Percentiles rank a stretch among this genome's conserved stretches.
Conservation (phyloP, 179 eudicot species). For the Camellia oleifera region DNA sequence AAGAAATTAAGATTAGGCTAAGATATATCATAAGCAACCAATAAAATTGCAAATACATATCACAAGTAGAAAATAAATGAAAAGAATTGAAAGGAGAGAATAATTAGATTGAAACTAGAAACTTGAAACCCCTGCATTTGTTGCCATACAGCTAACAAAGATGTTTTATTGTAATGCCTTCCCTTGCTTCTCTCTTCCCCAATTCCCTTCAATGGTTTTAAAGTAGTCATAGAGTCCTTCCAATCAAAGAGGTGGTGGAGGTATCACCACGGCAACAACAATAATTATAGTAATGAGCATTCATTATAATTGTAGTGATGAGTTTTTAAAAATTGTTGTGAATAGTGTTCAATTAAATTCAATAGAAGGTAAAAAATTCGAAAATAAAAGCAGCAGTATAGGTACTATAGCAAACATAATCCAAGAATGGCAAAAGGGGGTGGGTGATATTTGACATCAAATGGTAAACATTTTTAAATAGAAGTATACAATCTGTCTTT, state of each 20-base stretch:
- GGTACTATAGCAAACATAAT: neutral
- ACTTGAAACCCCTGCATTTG: neutral
- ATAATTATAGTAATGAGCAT: neutral
- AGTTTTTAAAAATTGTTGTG: no score
- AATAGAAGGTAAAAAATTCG: neutral
- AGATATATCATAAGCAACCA: constrained; percentile 5
- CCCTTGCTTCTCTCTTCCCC: constrained; percentile 8
- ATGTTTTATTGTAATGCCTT: neutral
- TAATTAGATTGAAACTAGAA: no score
- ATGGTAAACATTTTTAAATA: neutral
- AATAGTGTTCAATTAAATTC: neutral
- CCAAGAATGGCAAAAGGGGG: neutral
- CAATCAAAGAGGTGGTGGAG: neutral
- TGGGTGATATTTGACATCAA: neutral
- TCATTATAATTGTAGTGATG: no score
- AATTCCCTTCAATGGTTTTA: neutral
- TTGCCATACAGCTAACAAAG: neutral
- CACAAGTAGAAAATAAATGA: neutral
- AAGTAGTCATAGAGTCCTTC: neutral
- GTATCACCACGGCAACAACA: no score
- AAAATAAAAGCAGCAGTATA: neutral
- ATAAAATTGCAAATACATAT: neutral
- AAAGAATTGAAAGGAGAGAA: no score
- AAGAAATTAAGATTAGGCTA: neutral
- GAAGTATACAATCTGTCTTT: neutral